Evolutionary conservation across 2,329 filamentous ascomycete genomes (phyloP), one percentile per base, ranked within the genome.

Genomic region (Lecanicillium sp.): DNA sequence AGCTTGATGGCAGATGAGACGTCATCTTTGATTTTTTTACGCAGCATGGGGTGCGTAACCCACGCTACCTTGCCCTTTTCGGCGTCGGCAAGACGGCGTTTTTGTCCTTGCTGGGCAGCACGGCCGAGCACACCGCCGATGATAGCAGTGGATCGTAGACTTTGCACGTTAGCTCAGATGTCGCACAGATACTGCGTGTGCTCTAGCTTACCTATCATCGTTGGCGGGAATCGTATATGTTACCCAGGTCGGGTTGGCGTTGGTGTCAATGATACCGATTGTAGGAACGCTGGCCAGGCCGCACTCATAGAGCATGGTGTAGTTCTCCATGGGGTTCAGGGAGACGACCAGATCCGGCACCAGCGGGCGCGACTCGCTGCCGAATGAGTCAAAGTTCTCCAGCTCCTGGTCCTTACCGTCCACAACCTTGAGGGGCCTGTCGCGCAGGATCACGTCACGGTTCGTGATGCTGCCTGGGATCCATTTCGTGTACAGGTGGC

Each of bases 151-250:
- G 84, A 84, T 52, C 93, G 85, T 56, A 95, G 68, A 79, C 90
- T 95, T 51, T 49, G 44, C 1, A 29, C 1, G 48, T 66, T 56
- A 70, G 62, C 36, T 46, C 21, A 9, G n/a, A n/a, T n/a, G n/a
- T n/a, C n/a, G n/a, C n/a, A n/a, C n/a, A n/a, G n/a, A n/a, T n/a
- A n/a, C n/a, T n/a, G n/a, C n/a, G 24, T 23, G 1, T 17, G 14
- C 12, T 15, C 24, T 23, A 21, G 9, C 74, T 61, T 65, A 88
- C 85, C 84, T 90, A 74, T 98, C 93, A 62, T 98, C 93, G 65
- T 98, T 98, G 43, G 89, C 89, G 2, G 93, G 93, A 57, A 98
- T 96, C 12, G 87, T 87, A 63, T 98, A 98, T 4, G 93, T 97
- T 43, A 97, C 90, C 81, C 87, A 91, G 0, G 88, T 88, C 1